A percentile compares a stretch with the other conserved stretches of the same genome.
Conservation (phyloP, 805 yeast species). For the Metschnikowia noctiluminum region DNA sequence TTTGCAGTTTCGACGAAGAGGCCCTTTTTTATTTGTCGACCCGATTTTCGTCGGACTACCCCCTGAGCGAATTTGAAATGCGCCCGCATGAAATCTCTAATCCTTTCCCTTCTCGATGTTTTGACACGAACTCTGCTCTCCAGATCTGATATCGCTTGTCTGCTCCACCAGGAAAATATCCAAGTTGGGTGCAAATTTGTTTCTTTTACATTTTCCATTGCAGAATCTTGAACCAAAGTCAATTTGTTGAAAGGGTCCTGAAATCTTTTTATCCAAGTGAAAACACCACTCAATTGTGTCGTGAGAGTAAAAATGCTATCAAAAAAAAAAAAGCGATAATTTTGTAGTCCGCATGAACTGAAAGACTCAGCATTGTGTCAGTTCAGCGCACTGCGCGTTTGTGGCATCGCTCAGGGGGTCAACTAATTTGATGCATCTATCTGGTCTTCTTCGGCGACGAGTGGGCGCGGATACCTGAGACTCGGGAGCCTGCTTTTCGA, state of each 20-base stretch:
- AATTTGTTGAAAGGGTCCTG: not conserved
- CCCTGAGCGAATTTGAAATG: not conserved
- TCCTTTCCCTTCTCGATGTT: conserved; percentile 1
- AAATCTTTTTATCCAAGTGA: not conserved
- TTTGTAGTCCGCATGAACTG: too few relatives aligned
- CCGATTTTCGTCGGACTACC: not conserved
- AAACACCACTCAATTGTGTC: too few relatives aligned
- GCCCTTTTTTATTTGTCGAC: not conserved
- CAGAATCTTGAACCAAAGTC: not conserved
- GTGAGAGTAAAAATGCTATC: too few relatives aligned
- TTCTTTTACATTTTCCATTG: conserved; percentile 1
- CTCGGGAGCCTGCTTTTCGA: conserved; percentile 4
- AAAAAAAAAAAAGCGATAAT: too few relatives aligned
- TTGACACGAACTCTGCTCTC: not conserved
- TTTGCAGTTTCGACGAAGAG: not conserved
- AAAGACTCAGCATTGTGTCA: not conserved
- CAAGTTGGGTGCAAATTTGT: conserved; percentile 9
- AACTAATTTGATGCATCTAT: not conserved
- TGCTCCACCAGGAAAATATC: conserved; percentile 7
- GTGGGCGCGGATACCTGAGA: conserved; percentile 10
- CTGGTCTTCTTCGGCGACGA: conserved; percentile 8
- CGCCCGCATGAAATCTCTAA: not conserved
- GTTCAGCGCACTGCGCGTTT: conserved; percentile 1
- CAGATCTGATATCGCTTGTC: not conserved
- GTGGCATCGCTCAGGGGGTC: not conserved